Percentiles rank a stretch among this genome's conserved stretches.
These are phyloP conservation scores for Polyporus tsugae DNA, from an alignment of 1,284 basidiomycete genomes.

Conservation along the genomic window DNA sequence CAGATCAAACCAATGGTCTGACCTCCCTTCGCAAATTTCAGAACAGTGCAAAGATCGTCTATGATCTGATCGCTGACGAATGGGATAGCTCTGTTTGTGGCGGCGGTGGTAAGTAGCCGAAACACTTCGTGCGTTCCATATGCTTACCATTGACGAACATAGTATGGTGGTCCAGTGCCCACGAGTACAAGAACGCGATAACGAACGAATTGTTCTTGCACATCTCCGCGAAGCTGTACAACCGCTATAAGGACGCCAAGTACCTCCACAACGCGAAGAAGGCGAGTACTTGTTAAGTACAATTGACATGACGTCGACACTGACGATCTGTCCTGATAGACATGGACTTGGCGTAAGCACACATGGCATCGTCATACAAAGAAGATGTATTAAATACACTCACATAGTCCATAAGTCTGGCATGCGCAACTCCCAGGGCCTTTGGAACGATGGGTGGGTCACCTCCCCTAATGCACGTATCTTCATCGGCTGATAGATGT, in stretches of 20 bases:
- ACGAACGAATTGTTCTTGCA: constrained; percentile 64
- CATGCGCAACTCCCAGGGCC: constrained; percentile 55
- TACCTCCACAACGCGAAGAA: constrained; percentile 58
- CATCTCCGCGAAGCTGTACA: constrained; percentile 55
- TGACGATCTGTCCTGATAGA: constrained; percentile 36
- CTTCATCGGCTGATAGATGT: background rate
- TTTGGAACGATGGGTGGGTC: constrained; percentile 58
- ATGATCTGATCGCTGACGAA: constrained; percentile 55
- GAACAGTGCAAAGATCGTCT: constrained; percentile 54
- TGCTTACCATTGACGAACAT: constrained; percentile 1
- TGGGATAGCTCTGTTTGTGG: constrained; percentile 51
- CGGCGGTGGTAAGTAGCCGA: constrained; percentile 47
- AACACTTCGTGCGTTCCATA: background rate
- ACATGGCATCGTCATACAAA: background rate
- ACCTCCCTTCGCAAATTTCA: constrained; percentile 15
- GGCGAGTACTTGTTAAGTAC: constrained; percentile 34
- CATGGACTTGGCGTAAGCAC: constrained; percentile 56
- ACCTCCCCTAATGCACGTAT: too few relatives aligned
- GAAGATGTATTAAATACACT: constrained; percentile 3
- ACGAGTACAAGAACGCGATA: constrained; percentile 65
- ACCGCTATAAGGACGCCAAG: constrained; percentile 45
- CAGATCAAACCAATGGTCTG: background rate
- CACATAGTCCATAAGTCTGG: constrained; percentile 53
- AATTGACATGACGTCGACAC: background rate
- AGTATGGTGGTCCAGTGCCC: constrained; percentile 66